Evolutionary conservation across 2,329 filamentous ascomycete species (phyloP).

Genomic region (Colletotrichum sp.): DNA sequence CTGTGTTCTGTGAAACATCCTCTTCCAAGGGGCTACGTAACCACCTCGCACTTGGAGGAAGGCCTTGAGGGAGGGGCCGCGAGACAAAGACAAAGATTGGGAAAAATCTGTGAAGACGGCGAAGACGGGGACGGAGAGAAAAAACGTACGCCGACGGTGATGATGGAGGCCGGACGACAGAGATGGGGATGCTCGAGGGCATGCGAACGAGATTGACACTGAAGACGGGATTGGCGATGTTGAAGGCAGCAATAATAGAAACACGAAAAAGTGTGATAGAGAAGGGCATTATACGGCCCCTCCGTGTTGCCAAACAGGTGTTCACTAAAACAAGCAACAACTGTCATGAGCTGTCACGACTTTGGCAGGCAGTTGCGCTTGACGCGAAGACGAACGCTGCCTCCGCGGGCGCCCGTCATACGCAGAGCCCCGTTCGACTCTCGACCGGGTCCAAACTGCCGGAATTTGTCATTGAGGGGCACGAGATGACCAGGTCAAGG

Average conservation of each 20-base stretch:
- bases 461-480: constrained; percentile 1
- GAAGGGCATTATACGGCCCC: background rate
- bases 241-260: background rate
- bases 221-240: background rate
- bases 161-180: background rate
- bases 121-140: background rate
- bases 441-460: background rate
- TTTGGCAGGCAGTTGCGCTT: background rate
- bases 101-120: background rate
- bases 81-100: background rate
- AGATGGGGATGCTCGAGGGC: background rate
- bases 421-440: background rate
- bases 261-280: background rate
- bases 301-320: background rate
- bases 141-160: background rate
- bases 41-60: background rate
- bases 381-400: background rate
- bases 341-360: background rate
- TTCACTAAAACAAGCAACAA: background rate
- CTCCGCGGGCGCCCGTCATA: background rate
- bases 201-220: background rate
- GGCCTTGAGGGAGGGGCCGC: background rate
- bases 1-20: background rate
- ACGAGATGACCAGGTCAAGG: background rate
- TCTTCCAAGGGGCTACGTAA: background rate